Percentiles rank a stretch among this genome's conserved stretches.
Conservation (phyloP, 306 rosid species). For the Myrica gale region DNA sequence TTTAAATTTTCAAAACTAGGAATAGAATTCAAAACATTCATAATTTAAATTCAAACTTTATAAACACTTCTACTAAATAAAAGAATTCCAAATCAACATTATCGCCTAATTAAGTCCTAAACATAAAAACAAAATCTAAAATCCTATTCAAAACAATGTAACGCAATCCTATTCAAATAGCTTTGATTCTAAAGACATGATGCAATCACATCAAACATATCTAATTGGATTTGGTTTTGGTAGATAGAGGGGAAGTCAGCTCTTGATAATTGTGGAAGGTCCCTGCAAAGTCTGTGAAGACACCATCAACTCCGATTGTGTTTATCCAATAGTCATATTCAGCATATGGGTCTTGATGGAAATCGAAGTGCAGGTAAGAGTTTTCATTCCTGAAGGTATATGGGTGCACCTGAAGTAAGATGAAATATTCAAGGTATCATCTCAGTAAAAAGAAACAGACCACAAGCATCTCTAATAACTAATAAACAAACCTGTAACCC, state of each 20-base stretch:
- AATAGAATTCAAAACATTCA: too few relatives aligned
- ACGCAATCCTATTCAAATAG: too few relatives aligned
- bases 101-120: too few relatives aligned
- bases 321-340: conserved; percentile 84
- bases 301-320: conserved; percentile 75
- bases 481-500: conserved; percentile 60
- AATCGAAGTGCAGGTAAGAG: conserved; percentile 52
- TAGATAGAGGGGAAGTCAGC: conserved; percentile 38
- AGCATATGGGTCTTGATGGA: conserved; percentile 65
- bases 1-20: too few relatives aligned
- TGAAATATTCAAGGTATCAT: neutral
- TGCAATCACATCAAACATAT: too few relatives aligned
- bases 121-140: too few relatives aligned
- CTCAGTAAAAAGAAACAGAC: neutral
- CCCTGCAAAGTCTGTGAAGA: conserved; percentile 88
- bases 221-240: neutral
- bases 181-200: too few relatives aligned
- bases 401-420: conserved; percentile 78
- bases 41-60: too few relatives aligned
- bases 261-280: conserved; percentile 66
- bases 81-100: too few relatives aligned
- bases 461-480: neutral
- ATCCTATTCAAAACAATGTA: too few relatives aligned
- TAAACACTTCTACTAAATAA: too few relatives aligned
- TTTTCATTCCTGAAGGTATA: conserved; percentile 81